A percentile compares a stretch with the other conserved stretches of the same genome.
phyloP scores from a whole-genome alignment of 345 rosid species.

The Geranium brycei region DNA sequence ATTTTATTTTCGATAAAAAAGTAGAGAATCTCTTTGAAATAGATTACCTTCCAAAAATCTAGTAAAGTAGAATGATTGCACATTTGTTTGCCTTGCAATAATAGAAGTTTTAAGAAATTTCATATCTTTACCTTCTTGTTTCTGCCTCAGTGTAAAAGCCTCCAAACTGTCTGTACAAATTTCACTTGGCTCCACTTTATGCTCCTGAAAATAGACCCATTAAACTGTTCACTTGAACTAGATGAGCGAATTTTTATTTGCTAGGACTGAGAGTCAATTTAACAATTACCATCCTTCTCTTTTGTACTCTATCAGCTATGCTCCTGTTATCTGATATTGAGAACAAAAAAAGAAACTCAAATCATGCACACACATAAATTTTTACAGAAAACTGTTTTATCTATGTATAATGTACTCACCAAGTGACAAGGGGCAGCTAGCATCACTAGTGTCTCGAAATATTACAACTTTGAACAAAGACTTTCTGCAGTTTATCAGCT shows the following conservation, averaged over 20 bases:
- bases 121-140: not conserved
- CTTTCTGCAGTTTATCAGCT: not conserved
- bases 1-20: too few species aligned
- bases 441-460: conserved; percentile 1
- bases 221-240: not conserved
- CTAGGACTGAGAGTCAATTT: not conserved
- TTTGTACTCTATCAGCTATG: not conserved
- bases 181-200: not conserved
- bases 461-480: conserved; percentile 6
- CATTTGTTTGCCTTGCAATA: not conserved
- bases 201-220: not conserved
- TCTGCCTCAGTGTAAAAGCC: not conserved
- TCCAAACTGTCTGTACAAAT: not conserved
- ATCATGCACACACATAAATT: not conserved
- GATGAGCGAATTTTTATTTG: not conserved
- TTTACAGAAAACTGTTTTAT: not conserved
- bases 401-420: not conserved
- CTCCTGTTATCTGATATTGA: not conserved
- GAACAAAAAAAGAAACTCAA: not conserved
- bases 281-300: not conserved
- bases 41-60: not conserved
- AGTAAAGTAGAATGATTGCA: not conserved
- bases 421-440: not conserved
- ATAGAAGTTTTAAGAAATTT: not conserved
- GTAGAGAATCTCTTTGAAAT: too few species aligned